Percentiles rank a stretch among this genome's conserved stretches.
phyloP scores from a whole-genome alignment of 345 rosid genomes.

The Bruguiera gymnorhiza region DNA sequence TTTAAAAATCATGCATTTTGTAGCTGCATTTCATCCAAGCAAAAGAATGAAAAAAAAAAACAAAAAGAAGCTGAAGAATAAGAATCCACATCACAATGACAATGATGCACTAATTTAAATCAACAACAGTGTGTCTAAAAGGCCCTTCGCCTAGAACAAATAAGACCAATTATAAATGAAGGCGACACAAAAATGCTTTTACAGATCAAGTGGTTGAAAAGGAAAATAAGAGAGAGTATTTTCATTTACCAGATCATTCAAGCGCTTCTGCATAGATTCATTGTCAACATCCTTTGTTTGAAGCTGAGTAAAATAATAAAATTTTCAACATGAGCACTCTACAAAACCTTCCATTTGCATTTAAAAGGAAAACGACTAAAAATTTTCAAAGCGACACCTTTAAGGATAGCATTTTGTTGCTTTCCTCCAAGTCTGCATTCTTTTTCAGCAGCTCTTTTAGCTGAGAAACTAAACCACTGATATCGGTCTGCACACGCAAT shows the following conservation, averaged over 20 bases:
- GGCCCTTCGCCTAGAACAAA: neutral
- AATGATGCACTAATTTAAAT: too few species aligned
- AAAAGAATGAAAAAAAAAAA: too few species aligned
- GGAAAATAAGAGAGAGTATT: neutral
- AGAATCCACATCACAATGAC: too few species aligned
- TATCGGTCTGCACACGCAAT: slow-evolving; percentile 57
- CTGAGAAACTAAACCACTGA: slow-evolving; percentile 83
- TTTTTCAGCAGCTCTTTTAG: slow-evolving; percentile 67
- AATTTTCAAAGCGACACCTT: slow-evolving; percentile 34
- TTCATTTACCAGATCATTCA: slow-evolving; percentile 62
- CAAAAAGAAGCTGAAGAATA: too few species aligned
- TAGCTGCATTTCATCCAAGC: too few species aligned
- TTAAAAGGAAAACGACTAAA: neutral
- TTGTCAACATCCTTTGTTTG: slow-evolving; percentile 60
- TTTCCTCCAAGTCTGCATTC: slow-evolving; percentile 70
- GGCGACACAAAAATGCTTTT: neutral
- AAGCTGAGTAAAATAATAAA: slow-evolving; percentile 41
- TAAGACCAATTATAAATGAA: neutral
- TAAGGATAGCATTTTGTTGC: slow-evolving; percentile 44
- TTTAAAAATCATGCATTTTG: too few species aligned
- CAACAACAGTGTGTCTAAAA: too few species aligned
- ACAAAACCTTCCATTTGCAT: neutral
- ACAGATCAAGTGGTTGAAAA: neutral
- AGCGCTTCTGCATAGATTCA: slow-evolving; percentile 46
- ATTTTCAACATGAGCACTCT: slow-evolving; percentile 10